A percentile compares a stretch with the other conserved stretches of the same genome.
Evolutionary conservation across 108 stramenopile species (phyloP).

Genomic region (Nitzschia sp.): DNA sequence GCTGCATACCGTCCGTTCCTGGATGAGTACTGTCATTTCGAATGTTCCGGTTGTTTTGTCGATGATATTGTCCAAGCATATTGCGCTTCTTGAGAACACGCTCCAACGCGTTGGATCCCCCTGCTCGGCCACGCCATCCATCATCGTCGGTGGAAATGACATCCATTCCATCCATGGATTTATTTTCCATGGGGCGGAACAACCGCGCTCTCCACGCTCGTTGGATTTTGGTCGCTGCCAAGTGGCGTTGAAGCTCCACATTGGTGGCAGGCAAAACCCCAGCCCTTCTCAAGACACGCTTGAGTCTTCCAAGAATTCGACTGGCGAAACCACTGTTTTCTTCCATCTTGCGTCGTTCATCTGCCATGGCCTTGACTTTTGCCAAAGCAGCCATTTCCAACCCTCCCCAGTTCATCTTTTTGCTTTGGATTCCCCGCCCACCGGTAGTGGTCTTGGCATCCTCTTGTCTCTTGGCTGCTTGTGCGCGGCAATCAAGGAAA

Average conservation of each 20-base stretch:
- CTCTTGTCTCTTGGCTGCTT: conserved; percentile 5
- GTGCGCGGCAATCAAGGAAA: conserved; percentile 13
- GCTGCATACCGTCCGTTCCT: neutral
- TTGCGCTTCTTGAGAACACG: conserved; percentile 6
- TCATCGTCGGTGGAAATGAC: conserved; percentile 9
- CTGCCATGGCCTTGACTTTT: conserved; percentile 15
- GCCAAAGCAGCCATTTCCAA: conserved; percentile 37
- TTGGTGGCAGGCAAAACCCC: conserved; percentile 32
- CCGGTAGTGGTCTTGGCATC: neutral
- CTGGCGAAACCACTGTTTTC: conserved; percentile 8
- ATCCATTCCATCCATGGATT: conserved; percentile 12
- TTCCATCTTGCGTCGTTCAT: conserved; percentile 17
- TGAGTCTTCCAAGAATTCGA: conserved; percentile 6
- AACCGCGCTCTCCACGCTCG: conserved; percentile 31
- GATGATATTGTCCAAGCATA: conserved; percentile 12
- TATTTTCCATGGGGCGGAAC: neutral
- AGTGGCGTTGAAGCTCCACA: conserved; percentile 37
- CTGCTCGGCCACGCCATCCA: conserved; percentile 5
- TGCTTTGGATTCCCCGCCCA: neutral
- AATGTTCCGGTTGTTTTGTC: conserved; percentile 1
- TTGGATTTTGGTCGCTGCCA: conserved; percentile 45
- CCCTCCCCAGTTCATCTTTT: conserved; percentile 27
- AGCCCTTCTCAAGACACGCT: conserved; percentile 25
- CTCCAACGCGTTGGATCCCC: neutral
- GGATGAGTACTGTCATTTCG: neutral